Percentiles rank a stretch among this genome's conserved stretches.
phyloP scores from a whole-genome alignment of 139 green algal species.

The Pseudopediastrum boryanum region DNA sequence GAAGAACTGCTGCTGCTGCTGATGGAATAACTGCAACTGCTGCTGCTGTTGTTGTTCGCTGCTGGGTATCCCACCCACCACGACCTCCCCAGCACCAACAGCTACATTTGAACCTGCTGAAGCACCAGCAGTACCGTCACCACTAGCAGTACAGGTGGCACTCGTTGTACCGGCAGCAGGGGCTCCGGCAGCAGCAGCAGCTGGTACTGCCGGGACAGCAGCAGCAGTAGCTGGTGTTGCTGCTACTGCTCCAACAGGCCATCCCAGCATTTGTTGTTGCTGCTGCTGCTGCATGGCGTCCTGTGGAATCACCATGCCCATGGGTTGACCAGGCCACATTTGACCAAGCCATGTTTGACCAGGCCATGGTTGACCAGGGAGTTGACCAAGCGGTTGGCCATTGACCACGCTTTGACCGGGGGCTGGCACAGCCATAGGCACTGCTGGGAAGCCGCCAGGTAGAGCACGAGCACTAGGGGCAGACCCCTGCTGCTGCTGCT shows the following conservation, averaged over 20 bases:
- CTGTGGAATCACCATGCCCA: background rate
- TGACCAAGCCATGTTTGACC: background rate
- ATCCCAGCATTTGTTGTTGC: background rate
- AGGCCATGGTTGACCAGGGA: background rate
- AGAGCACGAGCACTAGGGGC: background rate
- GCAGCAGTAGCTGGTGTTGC: background rate
- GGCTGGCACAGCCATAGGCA: background rate
- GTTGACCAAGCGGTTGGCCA: background rate
- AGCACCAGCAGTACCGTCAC: too few relatives aligned
- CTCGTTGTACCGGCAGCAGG: too few relatives aligned
- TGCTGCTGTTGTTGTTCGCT: too few relatives aligned
- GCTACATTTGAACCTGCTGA: too few relatives aligned
- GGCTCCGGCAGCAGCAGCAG: background rate
- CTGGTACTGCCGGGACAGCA: background rate
- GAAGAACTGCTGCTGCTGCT: too few relatives aligned
- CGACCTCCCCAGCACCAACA: too few relatives aligned
- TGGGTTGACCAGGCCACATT: too few relatives aligned
- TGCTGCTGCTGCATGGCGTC: background rate
- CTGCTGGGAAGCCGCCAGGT: background rate
- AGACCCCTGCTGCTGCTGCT: conserved; percentile 5
- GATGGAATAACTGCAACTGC: too few relatives aligned
- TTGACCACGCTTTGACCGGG: background rate
- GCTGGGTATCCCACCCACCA: too few relatives aligned
- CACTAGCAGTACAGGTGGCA: too few relatives aligned
- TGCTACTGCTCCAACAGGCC: background rate